phyloP scores from a whole-genome alignment of 768 basidiomycete species.

The Mycena pura region DNA sequence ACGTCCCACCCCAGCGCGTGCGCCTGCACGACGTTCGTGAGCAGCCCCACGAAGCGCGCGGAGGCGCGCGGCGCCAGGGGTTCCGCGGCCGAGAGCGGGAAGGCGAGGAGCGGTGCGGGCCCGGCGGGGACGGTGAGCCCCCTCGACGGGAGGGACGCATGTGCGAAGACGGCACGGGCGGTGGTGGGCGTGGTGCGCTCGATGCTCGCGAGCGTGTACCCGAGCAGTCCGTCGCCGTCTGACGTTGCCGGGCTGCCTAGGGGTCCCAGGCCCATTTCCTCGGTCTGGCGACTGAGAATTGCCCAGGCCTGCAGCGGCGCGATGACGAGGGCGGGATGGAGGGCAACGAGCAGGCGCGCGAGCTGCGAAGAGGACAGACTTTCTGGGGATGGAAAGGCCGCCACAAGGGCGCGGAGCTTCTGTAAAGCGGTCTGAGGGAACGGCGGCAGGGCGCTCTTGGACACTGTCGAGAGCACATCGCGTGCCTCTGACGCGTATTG shows the following conservation, averaged over 20 bases:
- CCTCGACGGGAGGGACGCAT: constrained; percentile 34
- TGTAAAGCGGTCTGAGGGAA: constrained; percentile 70
- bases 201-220: constrained; percentile 54
- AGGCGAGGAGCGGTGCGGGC: constrained; percentile 49
- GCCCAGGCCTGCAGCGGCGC: constrained; percentile 70
- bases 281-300: constrained; percentile 59
- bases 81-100: constrained; percentile 48
- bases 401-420: constrained; percentile 54
- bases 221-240: constrained; percentile 55
- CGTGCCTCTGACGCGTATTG: constrained; percentile 69
- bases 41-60: constrained; percentile 58
- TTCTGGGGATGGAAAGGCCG: constrained; percentile 56
- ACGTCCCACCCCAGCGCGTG: constrained; percentile 74
- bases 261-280: constrained; percentile 59
- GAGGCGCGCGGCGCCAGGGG: constrained; percentile 49
- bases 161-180: constrained; percentile 52
- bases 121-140: constrained; percentile 57
- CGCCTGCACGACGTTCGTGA: constrained; percentile 65
- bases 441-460: constrained; percentile 59
- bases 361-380: constrained; percentile 54
- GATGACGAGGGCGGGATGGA: constrained; percentile 65
- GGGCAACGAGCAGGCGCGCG: constrained; percentile 57
- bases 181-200: constrained; percentile 46
- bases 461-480: constrained; percentile 57
- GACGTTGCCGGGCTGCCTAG: constrained; percentile 55